Conservation (phyloP, 2,329 filamentous ascomycete species). For the Penicillium freii region DNA sequence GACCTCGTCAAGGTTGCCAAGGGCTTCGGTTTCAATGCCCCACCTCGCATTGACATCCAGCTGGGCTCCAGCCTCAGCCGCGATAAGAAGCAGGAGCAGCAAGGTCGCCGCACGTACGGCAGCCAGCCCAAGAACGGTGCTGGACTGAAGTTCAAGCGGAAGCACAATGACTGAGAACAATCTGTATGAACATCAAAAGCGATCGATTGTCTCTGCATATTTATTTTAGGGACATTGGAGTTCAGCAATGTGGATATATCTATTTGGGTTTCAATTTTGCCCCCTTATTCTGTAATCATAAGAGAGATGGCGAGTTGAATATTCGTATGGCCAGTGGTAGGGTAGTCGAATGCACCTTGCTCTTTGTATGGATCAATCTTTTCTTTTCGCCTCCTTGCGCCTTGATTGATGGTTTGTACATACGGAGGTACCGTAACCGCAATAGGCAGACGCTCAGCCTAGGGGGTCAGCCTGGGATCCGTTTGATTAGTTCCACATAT, state of each 20-base stretch:
- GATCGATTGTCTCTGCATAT: constrained; percentile 24
- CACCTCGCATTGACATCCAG: constrained; percentile 75
- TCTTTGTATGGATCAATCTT: neutral
- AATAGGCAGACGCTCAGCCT: neutral
- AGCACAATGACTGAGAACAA: constrained; percentile 36
- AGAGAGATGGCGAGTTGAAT: neutral
- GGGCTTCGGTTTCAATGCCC: constrained; percentile 74
- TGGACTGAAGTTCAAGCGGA: constrained; percentile 55
- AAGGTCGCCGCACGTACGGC: constrained; percentile 68
- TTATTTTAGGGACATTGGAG: constrained; percentile 22
- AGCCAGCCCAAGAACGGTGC: constrained; percentile 67
- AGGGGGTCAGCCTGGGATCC: neutral
- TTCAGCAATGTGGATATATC: constrained; percentile 30
- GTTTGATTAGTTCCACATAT: neutral
- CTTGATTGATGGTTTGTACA: neutral
- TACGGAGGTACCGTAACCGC: neutral
- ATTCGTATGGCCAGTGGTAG: neutral
- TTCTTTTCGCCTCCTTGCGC: neutral
- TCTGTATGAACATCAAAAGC: constrained; percentile 25
- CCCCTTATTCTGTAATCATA: neutral
- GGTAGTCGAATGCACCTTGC: neutral
- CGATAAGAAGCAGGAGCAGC: constrained; percentile 62
- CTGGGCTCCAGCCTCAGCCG: constrained; percentile 73
- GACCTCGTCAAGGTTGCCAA: constrained; percentile 82
- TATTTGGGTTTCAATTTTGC: constrained; percentile 20